A percentile compares a stretch with the other conserved stretches of the same genome.
phyloP scores from a whole-genome alignment of 805 yeast species.

The Citeromyces matritensis region DNA sequence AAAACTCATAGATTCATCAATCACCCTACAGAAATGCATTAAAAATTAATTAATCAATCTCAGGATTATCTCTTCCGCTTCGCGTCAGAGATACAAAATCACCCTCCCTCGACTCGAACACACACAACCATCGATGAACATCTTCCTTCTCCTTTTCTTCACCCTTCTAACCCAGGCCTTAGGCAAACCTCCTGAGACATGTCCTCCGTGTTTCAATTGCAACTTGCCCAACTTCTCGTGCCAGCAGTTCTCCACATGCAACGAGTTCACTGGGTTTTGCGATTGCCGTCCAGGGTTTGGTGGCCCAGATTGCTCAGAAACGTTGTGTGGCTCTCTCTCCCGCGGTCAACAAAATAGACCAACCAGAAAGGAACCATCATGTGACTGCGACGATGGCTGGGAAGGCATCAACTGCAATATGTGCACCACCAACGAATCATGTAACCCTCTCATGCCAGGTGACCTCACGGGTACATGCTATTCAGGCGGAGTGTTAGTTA shows the following conservation, averaged over 20 bases:
- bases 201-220: slow-evolving; percentile 94
- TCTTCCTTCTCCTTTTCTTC: too few relatives aligned
- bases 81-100: too few relatives aligned
- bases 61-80: too few relatives aligned
- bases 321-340: slow-evolving; percentile 71
- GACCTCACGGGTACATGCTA: slow-evolving; percentile 79
- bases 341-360: slow-evolving; percentile 27
- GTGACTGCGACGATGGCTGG: slow-evolving; percentile 84
- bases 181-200: slow-evolving; percentile 18
- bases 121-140: too few relatives aligned
- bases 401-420: slow-evolving; percentile 86
- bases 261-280: slow-evolving; percentile 79
- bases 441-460: slow-evolving; percentile 82
- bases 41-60: too few relatives aligned
- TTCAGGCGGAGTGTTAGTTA: slow-evolving; percentile 68
- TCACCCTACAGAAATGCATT: too few relatives aligned
- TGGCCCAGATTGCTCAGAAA: slow-evolving; percentile 81
- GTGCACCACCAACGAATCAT: slow-evolving; percentile 58
- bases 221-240: slow-evolving; percentile 83
- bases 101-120: too few relatives aligned
- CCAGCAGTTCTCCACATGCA: slow-evolving; percentile 81
- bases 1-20: too few relatives aligned
- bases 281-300: slow-evolving; percentile 90
- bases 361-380: slow-evolving; percentile 35
- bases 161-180: too few relatives aligned